Evolutionary conservation across 257 asterid species (phyloP).

Genomic region (Nicotiana undulata): DNA sequence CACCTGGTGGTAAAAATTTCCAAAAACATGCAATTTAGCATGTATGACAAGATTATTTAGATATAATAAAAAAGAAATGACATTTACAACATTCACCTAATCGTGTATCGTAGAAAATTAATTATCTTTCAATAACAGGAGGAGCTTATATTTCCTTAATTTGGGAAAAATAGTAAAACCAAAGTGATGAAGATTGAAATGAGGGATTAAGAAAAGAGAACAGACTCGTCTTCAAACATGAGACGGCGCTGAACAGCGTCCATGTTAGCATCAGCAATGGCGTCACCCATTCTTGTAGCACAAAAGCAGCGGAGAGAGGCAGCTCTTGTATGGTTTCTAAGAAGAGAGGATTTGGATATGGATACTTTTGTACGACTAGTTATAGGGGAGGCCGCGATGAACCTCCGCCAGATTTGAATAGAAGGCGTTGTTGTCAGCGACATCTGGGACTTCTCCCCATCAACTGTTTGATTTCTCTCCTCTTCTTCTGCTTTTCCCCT

Average conservation of each 20-base stretch:
- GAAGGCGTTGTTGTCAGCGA: conserved; percentile 11
- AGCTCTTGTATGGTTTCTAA: neutral
- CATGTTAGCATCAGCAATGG: conserved; percentile 62
- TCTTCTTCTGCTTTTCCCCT: neutral
- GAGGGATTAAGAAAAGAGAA: neutral
- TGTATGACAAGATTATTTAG: neutral
- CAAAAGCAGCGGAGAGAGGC: conserved; percentile 13
- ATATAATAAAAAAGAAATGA: neutral
- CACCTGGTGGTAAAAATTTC: neutral
- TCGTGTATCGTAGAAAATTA: neutral
- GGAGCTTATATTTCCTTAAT: neutral
- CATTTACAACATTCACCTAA: neutral
- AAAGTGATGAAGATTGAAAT: neutral
- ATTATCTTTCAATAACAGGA: neutral
- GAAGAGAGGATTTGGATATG: neutral
- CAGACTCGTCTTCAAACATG: conserved; percentile 96
- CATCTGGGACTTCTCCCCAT: conserved; percentile 5
- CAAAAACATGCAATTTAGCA: neutral
- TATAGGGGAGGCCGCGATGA: conserved; percentile 15
- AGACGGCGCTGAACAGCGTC: conserved; percentile 95
- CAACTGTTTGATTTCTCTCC: neutral
- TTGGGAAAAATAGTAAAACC: neutral
- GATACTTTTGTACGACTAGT: conserved; percentile 7
- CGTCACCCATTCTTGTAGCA: conserved; percentile 44
- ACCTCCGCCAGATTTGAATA: conserved; percentile 18